Evolutionary conservation across 345 rosid genomes (phyloP), one percentile per base, ranked within the genome.

Genomic region (Sonneratia caseolaris): DNA sequence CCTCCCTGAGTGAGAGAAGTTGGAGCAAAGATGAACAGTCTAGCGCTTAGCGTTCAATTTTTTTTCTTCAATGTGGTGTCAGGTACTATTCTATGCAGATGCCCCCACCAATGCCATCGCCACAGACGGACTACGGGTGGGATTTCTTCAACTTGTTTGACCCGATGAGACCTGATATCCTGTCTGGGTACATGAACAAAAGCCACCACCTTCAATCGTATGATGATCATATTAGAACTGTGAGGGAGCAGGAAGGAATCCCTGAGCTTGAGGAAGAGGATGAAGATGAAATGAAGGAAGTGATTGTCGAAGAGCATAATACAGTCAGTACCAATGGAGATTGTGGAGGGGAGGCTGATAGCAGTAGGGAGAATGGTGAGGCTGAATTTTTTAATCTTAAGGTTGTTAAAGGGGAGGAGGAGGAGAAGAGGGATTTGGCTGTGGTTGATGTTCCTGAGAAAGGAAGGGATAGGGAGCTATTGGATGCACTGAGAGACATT

Each of bases 211-310:
- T n/a, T n/a, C 66, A 62, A 38, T 70, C 74, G 69, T 80, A 75
- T 51, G 88, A 89, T 40, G 89, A 86, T 70, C 87, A 89, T 57
- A 73, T 87, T 71, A 87, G 79, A 72, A 83, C 68, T 47, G 90
- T 87, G 76, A 84, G 91, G 74, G 87, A 87, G 66, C 76, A 87
- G 72, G 91, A 89, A 78, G 91, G 95, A 77, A 87, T 89, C 36
- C 95, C 95, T 11, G 91, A 89, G 77, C 80, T 89, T 10, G 94
- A 89, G 76, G 94, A 85, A 69, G 94, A 81, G 72, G 88, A 27
- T 7, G 80, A 78, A 72, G 82, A 73, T 57, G 79, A 78, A 66
- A 70, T 79, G 72, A 79, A 74, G 47, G 82, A 62, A 53, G 75
- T 73, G 53, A 64, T 70, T 37, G 77, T 71, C 70, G 81, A 79